Conservation (phyloP, 108 stramenopile species). For the Skeletonema marinoi region DNA sequence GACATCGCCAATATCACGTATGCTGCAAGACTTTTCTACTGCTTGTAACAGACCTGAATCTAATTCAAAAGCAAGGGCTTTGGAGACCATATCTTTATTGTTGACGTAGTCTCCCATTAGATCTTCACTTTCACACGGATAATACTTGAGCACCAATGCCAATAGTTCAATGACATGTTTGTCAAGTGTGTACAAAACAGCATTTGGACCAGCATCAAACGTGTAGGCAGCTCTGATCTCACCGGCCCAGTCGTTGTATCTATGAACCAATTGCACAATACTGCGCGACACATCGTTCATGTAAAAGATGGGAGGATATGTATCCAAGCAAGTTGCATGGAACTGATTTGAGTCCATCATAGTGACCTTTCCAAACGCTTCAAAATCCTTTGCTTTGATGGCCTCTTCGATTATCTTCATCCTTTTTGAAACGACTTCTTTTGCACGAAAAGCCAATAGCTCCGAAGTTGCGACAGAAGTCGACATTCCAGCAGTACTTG, state of each 20-base stretch:
- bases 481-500: conserved; percentile 93
- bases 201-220: conserved; percentile 99
- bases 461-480: conserved; percentile 87
- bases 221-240: conserved; percentile 94
- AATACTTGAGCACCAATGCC: conserved; percentile 79
- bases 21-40: conserved; percentile 67
- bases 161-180: conserved; percentile 68
- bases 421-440: conserved; percentile 80
- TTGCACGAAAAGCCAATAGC: conserved; percentile 84
- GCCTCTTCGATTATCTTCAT: conserved; percentile 91
- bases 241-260: conserved; percentile 85
- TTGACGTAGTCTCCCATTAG: conserved; percentile 53
- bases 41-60: conserved; percentile 57
- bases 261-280: conserved; percentile 79
- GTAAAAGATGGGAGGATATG: conserved; percentile 99
- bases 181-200: conserved; percentile 87
- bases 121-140: conserved; percentile 49
- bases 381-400: conserved; percentile 88
- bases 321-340: conserved; percentile 98
- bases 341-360: conserved; percentile 98
- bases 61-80: conserved; percentile 46
- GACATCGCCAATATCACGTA: conserved; percentile 67
- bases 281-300: conserved; percentile 91
- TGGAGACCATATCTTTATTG: conserved; percentile 42
- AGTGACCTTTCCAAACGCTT: conserved; percentile 90